Percentiles rank a stretch among this genome's conserved stretches.
Conservation (phyloP, 2,329 filamentous ascomycete genomes). For the Seiridium unicorne region DNA sequence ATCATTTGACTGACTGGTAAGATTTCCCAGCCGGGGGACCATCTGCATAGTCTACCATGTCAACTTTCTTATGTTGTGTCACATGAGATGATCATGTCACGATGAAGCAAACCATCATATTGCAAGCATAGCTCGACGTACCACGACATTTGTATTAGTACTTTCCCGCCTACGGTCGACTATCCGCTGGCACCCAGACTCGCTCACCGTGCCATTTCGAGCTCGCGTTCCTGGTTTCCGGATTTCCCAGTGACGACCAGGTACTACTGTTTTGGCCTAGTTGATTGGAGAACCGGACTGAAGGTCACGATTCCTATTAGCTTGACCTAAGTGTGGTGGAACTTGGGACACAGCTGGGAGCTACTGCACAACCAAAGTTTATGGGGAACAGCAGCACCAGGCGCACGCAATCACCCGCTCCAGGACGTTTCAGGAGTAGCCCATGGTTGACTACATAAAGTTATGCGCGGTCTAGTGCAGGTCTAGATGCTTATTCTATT, state of each 20-base stretch:
- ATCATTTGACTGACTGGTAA: background rate
- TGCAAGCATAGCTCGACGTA: background rate
- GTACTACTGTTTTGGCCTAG: background rate
- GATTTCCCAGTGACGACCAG: background rate
- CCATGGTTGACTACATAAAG: background rate
- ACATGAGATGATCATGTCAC: constrained; percentile 4
- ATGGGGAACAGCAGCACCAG: background rate
- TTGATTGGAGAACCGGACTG: background rate
- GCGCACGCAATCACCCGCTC: background rate
- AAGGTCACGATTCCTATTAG: background rate
- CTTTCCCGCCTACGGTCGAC: no score
- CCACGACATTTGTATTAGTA: background rate
- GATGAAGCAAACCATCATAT: background rate
- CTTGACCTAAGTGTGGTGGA: background rate
- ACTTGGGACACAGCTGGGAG: background rate
- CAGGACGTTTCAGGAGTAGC: no score
- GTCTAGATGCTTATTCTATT: background rate
- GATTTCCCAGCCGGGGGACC: background rate
- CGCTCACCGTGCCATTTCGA: background rate
- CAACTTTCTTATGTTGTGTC: background rate
- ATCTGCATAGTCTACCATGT: background rate
- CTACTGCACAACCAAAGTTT: background rate
- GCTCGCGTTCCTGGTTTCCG: background rate
- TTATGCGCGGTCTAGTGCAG: background rate
- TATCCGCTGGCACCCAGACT: background rate